Conservation (phyloP, 345 rosid genomes). For the Eucalyptus grandis region DNA sequence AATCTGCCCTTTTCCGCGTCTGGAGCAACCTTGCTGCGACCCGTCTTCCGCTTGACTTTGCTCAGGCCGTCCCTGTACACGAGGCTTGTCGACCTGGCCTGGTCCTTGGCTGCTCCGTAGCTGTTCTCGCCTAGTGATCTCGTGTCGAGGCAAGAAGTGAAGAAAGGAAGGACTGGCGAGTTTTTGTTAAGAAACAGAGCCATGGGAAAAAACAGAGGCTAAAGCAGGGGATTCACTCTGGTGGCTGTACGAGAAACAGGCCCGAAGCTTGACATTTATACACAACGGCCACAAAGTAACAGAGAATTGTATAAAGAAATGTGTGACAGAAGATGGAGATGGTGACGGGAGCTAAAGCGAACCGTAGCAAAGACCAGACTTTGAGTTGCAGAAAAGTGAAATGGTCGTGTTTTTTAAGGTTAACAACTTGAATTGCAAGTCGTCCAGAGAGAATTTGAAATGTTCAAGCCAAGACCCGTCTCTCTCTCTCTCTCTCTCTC, state of each 20-base stretch:
- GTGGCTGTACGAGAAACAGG: neutral
- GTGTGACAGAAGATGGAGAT: neutral
- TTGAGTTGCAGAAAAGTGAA: neutral
- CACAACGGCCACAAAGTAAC: neutral
- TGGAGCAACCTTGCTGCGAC: neutral
- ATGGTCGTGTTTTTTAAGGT: neutral
- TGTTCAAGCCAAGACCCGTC: neutral
- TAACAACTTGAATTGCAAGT: neutral
- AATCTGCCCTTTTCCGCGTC: neutral
- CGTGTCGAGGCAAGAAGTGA: neutral
- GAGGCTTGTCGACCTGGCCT: neutral
- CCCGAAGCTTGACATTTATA: neutral
- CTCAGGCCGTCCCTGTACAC: constrained; percentile 10
- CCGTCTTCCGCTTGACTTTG: neutral
- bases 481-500: neutral
- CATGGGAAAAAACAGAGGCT: neutral
- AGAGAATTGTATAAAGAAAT: neutral
- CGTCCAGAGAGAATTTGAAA: neutral
- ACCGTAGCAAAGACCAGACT: neutral
- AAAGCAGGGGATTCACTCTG: neutral
- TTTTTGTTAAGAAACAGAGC: neutral
- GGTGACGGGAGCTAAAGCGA: neutral
- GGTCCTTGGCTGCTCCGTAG: neutral
- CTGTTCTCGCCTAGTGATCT: neutral
- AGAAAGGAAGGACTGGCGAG: neutral